Conservation (phyloP, 768 basidiomycete species). For the Pholiota microspora region DNA sequence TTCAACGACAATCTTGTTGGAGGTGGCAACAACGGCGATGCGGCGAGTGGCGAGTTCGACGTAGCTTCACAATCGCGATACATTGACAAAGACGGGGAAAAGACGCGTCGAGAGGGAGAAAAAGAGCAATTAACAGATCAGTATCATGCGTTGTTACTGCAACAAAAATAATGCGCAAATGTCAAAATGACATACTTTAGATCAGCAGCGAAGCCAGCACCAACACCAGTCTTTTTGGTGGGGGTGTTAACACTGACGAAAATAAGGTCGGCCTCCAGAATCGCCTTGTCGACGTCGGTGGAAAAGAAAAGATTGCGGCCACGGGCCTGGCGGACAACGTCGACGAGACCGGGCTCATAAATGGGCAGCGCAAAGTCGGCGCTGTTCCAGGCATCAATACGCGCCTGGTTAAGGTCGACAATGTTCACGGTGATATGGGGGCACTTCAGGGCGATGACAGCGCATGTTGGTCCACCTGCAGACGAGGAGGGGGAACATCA, state of each 20-base stretch:
- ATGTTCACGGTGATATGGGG: slow-evolving; percentile 94
- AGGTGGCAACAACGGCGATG: slow-evolving; percentile 87
- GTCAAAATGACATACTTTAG: slow-evolving; percentile 69
- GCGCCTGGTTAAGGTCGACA: slow-evolving; percentile 93
- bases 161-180: slow-evolving; percentile 12
- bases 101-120: slow-evolving; percentile 12
- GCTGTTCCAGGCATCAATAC: slow-evolving; percentile 97
- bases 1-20: slow-evolving; percentile 97
- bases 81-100: not conserved
- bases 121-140: slow-evolving; percentile 11
- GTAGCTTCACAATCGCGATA: slow-evolving; percentile 54
- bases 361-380: slow-evolving; percentile 84
- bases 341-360: slow-evolving; percentile 95
- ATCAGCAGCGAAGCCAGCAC: slow-evolving; percentile 97
- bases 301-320: slow-evolving; percentile 98
- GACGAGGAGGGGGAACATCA: slow-evolving; percentile 12
- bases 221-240: slow-evolving; percentile 97
- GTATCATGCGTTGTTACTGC: slow-evolving; percentile 6
- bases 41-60: slow-evolving; percentile 96
- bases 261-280: slow-evolving; percentile 94
- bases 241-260: slow-evolving; percentile 99
- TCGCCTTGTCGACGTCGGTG: slow-evolving; percentile 90
- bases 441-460: slow-evolving; percentile 92
- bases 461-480: slow-evolving; percentile 90
- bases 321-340: slow-evolving; percentile 82